A percentile compares a stretch with the other conserved stretches of the same genome.
These are phyloP conservation scores for Cordyceps cicadae DNA, from an alignment of 2,329 filamentous ascomycete genomes.

Conservation along the genomic window DNA sequence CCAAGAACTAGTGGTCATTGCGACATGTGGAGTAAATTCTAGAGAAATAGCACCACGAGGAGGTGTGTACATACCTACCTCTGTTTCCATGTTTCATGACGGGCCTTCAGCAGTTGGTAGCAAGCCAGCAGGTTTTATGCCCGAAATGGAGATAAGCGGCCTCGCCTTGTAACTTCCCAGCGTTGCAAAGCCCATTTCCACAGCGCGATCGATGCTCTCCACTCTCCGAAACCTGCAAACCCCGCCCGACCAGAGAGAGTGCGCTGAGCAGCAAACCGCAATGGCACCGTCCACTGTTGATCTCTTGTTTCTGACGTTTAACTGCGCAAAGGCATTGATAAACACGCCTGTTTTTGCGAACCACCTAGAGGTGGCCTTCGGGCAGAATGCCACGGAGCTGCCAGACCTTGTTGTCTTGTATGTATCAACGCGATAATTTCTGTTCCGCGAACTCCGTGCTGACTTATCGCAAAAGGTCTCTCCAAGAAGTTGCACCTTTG, in stretches of 20 bases:
- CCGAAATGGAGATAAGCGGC: neutral
- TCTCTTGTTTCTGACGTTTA: slow-evolving; percentile 79
- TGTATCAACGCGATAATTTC: slow-evolving; percentile 22
- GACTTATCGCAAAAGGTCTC: slow-evolving; percentile 44
- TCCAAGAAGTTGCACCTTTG: slow-evolving; percentile 87
- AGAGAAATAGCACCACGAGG: no score
- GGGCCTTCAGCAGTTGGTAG: neutral
- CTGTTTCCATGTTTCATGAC: no score
- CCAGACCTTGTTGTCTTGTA: slow-evolving; percentile 51
- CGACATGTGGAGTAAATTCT: neutral
- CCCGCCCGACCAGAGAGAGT: neutral
- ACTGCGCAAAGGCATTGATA: slow-evolving; percentile 68
- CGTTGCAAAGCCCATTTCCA: neutral
- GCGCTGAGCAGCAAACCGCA: neutral
- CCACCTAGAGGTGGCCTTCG: slow-evolving; percentile 57
- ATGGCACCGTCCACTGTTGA: slow-evolving; percentile 47
- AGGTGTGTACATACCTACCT: no score
- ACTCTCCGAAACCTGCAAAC: neutral
- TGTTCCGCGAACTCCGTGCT: neutral
- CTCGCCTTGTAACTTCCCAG: neutral
- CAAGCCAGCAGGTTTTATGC: neutral
- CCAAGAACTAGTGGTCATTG: neutral
- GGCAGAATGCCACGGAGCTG: slow-evolving; percentile 36
- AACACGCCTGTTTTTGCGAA: slow-evolving; percentile 61
- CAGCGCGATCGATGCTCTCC: neutral